Evolutionary conservation across 2,329 filamentous ascomycete species (phyloP).

Genomic region (Triangularia verruculosa): DNA sequence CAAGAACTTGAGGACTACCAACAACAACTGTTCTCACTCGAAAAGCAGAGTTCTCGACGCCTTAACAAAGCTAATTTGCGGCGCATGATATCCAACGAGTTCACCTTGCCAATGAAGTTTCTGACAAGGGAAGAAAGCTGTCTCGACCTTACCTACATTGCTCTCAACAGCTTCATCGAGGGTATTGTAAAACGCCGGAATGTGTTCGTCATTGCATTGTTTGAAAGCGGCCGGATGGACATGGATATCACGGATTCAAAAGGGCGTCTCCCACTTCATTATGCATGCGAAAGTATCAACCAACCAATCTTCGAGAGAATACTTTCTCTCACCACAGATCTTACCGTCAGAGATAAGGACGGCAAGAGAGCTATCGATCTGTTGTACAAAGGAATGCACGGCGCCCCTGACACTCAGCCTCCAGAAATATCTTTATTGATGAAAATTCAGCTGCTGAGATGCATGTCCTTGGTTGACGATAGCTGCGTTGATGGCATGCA

Average conservation of each 20-base stretch:
- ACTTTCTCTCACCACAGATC: background rate
- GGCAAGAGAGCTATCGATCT: background rate
- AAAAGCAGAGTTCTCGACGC: background rate
- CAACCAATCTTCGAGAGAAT: background rate
- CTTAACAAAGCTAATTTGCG: background rate
- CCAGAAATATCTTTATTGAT: background rate
- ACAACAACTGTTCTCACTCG: too few relatives aligned
- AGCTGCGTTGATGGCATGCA: background rate
- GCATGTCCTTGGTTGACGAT: background rate
- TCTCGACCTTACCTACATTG: background rate
- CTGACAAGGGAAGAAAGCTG: background rate
- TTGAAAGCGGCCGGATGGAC: background rate
- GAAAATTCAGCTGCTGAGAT: background rate
- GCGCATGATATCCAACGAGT: background rate
- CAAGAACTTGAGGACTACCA: too few relatives aligned
- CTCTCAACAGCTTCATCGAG: background rate
- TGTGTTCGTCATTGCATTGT: background rate
- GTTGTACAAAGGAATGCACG: background rate
- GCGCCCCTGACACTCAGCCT: background rate
- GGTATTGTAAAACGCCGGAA: background rate
- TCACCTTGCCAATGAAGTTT: background rate
- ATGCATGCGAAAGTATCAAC: background rate
- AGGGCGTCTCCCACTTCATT: background rate
- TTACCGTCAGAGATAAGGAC: background rate
- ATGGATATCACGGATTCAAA: background rate